Evolutionary conservation across 2,329 filamentous ascomycete genomes (phyloP), one percentile per base, ranked within the genome.

Genomic region (Fusarium sp.): DNA sequence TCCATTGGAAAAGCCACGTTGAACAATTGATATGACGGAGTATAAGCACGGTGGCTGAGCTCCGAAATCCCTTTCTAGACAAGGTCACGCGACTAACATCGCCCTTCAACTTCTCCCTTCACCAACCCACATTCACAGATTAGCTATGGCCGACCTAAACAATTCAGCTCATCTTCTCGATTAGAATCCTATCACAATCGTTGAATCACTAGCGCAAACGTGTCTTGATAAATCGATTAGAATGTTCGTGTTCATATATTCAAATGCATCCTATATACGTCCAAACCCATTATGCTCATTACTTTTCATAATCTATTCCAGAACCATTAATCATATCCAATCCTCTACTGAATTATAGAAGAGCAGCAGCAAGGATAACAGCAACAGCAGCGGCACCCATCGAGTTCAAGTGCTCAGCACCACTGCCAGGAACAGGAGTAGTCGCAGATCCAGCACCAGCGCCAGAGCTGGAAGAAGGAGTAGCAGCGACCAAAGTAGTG

Each of bases 371-470:
- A 40, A 79, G 59, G 32, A 77, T 53, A 20, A 80, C 34, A 10
- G 78, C 79, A 6, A 77, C 68, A 6, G 71, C 77, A 12, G 74
- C 79, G 20, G 78, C 79, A 8, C 73, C 77, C 22, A 80, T 57
- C 1, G 77, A 77, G 72, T 77, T 77, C 50, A 80, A 70, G 57
- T 73, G 68, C 57, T 70, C 53, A 56, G 67, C 63, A n/a, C 64
- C 65, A 34, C 40, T 69, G 25, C 57, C 67, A 25, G 73, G 68
- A 29, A 60, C 56, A 38, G 65, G 60, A 15, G 66, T 59, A 10
- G 59, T 43, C 9, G 47, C 24, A 47, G 66, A 44, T 30, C 53
- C 61, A 55, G 58, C 38, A 30, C 73, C 61, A 25, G 38, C 54
- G 56, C 76, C 55, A 25, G 77, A 72, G 52, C 75, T 71, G n/a